These are phyloP conservation scores for Aspergillus neoniger DNA, from an alignment of 2,329 filamentous ascomycete species.

Conservation along the genomic window DNA sequence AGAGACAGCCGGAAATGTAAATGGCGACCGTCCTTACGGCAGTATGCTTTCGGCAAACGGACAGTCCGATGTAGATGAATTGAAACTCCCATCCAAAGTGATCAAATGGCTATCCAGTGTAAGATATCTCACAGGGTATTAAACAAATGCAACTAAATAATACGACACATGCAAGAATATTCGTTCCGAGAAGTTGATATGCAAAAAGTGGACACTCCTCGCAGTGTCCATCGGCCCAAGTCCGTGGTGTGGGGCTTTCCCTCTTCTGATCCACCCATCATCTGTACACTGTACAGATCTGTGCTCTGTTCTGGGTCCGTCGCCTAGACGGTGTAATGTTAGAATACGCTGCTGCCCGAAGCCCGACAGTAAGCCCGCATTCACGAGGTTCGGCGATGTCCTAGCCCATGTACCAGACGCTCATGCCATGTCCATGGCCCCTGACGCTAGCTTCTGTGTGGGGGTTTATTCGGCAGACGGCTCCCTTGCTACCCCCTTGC, in stretches of 20 bases:
- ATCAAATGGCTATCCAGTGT: neutral
- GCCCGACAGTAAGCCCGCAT: neutral
- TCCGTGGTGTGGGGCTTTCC: neutral
- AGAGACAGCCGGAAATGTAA: too few relatives aligned
- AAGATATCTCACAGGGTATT: conserved; percentile 8
- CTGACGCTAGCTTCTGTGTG: neutral
- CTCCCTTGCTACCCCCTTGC: conserved; percentile 61
- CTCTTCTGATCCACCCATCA: neutral
- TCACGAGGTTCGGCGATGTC: neutral
- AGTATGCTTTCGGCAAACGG: too few relatives aligned
- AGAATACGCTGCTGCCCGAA: neutral
- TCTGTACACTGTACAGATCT: neutral
- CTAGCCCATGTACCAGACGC: neutral
- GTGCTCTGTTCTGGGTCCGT: neutral
- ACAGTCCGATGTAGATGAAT: too few relatives aligned
- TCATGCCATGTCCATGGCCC: neutral
- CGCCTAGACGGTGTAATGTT: neutral
- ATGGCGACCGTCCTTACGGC: too few relatives aligned
- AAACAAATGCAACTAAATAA: conserved; percentile 1
- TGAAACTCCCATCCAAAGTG: too few relatives aligned
- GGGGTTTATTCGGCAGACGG: conserved; percentile 27
- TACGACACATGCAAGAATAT: conserved; percentile 5
- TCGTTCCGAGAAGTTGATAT: conserved; percentile 1
- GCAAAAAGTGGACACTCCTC: conserved; percentile 2
- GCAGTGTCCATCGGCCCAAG: neutral